Conservation (phyloP, 2,329 filamentous ascomycete species). For the Claviceps sp. region DNA sequence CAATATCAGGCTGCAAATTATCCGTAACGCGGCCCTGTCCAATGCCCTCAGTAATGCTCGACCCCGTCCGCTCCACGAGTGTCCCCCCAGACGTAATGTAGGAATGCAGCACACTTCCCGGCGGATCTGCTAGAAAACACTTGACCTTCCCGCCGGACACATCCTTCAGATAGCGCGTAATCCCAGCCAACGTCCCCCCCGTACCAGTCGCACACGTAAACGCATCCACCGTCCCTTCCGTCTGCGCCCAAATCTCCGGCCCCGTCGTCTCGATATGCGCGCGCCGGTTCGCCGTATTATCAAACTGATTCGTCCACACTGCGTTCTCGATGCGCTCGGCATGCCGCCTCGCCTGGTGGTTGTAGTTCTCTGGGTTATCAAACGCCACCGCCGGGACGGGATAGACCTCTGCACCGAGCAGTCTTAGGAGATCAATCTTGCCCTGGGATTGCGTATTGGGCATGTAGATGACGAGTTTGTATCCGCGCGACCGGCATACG, state of each 20-base stretch:
- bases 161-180: slow-evolving; percentile 80
- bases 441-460: slow-evolving; percentile 96
- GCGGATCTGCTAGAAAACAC: slow-evolving; percentile 84
- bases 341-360: slow-evolving; percentile 85
- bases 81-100: slow-evolving; percentile 80
- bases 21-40: slow-evolving; percentile 95
- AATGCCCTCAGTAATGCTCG: slow-evolving; percentile 94
- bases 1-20: slow-evolving; percentile 77
- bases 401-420: slow-evolving; percentile 89
- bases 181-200: slow-evolving; percentile 78
- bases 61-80: slow-evolving; percentile 66
- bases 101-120: slow-evolving; percentile 82
- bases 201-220: slow-evolving; percentile 95
- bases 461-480: slow-evolving; percentile 98
- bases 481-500: slow-evolving; percentile 83
- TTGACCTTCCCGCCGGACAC: slow-evolving; percentile 66
- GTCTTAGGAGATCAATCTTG: slow-evolving; percentile 84
- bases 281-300: slow-evolving; percentile 85
- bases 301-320: slow-evolving; percentile 98
- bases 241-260: slow-evolving; percentile 95
- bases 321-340: slow-evolving; percentile 78
- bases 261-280: slow-evolving; percentile 96
- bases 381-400: slow-evolving; percentile 93
- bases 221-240: slow-evolving; percentile 70
- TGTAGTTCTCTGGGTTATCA: slow-evolving; percentile 93